A percentile compares a stretch with the other conserved stretches of the same genome.
Evolutionary conservation across 1,284 basidiomycete species (phyloP).

Genomic region (Ustilago trichophora): DNA sequence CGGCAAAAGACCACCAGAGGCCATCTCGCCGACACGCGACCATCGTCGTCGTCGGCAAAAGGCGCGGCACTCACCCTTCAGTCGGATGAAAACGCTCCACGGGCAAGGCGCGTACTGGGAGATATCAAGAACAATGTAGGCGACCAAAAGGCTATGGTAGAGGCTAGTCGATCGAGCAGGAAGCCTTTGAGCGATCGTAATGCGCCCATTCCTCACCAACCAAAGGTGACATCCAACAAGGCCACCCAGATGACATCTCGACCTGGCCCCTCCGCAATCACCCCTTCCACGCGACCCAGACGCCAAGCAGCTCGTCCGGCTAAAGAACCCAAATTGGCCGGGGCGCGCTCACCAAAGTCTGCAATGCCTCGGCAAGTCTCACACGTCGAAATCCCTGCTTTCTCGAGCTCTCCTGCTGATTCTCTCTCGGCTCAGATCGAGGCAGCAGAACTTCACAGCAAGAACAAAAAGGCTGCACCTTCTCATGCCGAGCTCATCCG

Average conservation of each 20-base stretch:
- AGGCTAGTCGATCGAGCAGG: slow-evolving; percentile 4
- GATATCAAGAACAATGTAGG: slow-evolving; percentile 22
- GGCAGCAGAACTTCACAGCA: slow-evolving; percentile 1
- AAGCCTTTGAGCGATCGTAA: slow-evolving; percentile 30
- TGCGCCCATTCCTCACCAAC: neutral
- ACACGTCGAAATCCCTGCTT: slow-evolving; percentile 5
- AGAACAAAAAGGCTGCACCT: neutral
- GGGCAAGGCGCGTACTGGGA: slow-evolving; percentile 3
- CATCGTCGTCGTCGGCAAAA: slow-evolving; percentile 18
- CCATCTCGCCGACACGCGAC: too few relatives aligned
- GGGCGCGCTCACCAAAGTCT: neutral
- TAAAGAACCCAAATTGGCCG: neutral
- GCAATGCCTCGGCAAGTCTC: neutral
- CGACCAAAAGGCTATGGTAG: too few relatives aligned
- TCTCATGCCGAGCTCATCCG: slow-evolving; percentile 12
- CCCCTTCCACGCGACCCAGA: neutral
- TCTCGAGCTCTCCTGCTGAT: neutral
- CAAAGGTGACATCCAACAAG: neutral
- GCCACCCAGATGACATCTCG: neutral
- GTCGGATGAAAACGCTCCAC: slow-evolving; percentile 22
- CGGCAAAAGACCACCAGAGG: too few relatives aligned
- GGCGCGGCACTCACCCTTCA: neutral
- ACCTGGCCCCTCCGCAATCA: neutral
- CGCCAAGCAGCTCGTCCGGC: neutral
- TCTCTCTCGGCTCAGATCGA: slow-evolving; percentile 12